Conservation (phyloP, 768 basidiomycete genomes). For the Lentinula sp. region DNA sequence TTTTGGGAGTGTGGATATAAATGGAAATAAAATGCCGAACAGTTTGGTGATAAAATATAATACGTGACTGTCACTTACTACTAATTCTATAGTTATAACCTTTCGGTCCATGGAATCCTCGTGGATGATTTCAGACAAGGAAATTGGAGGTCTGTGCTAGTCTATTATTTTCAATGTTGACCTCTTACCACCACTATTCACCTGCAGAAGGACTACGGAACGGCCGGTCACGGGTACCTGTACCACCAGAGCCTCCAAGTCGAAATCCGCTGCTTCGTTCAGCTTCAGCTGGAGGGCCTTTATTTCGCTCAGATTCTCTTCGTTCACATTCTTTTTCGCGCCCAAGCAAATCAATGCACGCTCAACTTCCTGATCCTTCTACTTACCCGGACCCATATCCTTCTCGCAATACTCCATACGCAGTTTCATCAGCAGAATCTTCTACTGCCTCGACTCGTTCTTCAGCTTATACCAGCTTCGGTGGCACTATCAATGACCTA, state of each 20-base stretch:
- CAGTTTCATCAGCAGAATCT: constrained; percentile 67
- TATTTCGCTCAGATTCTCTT: constrained; percentile 35
- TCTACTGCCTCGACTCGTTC: constrained; percentile 70
- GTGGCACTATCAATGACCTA: constrained; percentile 58
- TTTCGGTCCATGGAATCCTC: constrained; percentile 1
- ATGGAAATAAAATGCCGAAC: background rate
- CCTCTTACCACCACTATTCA: background rate
- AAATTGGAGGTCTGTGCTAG: background rate
- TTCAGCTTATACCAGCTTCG: constrained; percentile 71
- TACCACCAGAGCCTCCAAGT: constrained; percentile 4
- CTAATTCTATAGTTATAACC: background rate
- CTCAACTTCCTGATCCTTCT: constrained; percentile 56
- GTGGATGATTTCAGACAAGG: constrained; percentile 1
- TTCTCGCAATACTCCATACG: constrained; percentile 25
- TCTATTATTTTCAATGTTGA: background rate
- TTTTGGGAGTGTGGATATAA: background rate
- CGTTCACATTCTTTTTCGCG: constrained; percentile 32
- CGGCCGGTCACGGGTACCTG: background rate
- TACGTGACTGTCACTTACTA: constrained; percentile 1
- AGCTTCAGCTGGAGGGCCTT: constrained; percentile 34
- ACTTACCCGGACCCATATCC: constrained; percentile 35
- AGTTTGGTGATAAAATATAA: background rate
- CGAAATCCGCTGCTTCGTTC: constrained; percentile 31
- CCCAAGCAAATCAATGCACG: constrained; percentile 60
- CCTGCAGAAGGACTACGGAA: background rate